A percentile compares a stretch with the other conserved stretches of the same genome.
phyloP scores from a whole-genome alignment of 2,329 filamentous ascomycete species.

The Fusarium nygamai region DNA sequence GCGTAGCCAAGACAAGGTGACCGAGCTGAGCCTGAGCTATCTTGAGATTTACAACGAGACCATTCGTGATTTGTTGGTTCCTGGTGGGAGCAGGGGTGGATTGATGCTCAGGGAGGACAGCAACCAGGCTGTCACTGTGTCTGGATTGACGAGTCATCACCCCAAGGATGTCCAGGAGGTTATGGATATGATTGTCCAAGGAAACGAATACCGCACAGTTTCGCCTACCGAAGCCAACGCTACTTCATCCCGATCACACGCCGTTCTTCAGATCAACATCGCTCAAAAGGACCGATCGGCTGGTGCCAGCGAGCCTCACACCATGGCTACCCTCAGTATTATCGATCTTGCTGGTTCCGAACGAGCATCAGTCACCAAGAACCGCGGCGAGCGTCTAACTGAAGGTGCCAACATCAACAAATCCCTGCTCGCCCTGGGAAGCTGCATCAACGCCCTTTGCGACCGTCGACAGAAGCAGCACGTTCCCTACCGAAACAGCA shows the following conservation, averaged over 20 bases:
- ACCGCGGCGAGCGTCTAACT: slow-evolving; percentile 87
- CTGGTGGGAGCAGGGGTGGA: slow-evolving; percentile 79
- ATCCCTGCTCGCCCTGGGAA: slow-evolving; percentile 90
- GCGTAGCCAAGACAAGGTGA: slow-evolving; percentile 83
- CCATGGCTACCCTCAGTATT: slow-evolving; percentile 97
- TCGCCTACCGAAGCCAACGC: slow-evolving; percentile 98
- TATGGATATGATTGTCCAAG: slow-evolving; percentile 98
- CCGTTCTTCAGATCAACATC: slow-evolving; percentile 96
- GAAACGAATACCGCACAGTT: slow-evolving; percentile 94
- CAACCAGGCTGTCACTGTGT: slow-evolving; percentile 90
- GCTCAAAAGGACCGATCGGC: slow-evolving; percentile 95
- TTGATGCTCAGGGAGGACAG: slow-evolving; percentile 95
- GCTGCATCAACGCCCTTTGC: slow-evolving; percentile 98
- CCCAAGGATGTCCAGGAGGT: slow-evolving; percentile 93
- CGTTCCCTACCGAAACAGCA: slow-evolving; percentile 97
- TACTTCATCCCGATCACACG: slow-evolving; percentile 95
- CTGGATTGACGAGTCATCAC: slow-evolving; percentile 89
- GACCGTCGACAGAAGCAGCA: slow-evolving; percentile 92
- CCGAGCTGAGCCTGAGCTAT: slow-evolving; percentile 92
- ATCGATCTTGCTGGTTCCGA: slow-evolving; percentile 98
- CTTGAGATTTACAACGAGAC: slow-evolving; percentile 99
- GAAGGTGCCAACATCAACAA: slow-evolving; percentile 99
- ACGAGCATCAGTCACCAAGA: slow-evolving; percentile 95
- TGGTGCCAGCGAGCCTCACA: slow-evolving; percentile 91
- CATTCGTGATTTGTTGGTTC: slow-evolving; percentile 92